phyloP scores from a whole-genome alignment of 1,284 basidiomycete genomes.

The Caloboletus firmus region DNA sequence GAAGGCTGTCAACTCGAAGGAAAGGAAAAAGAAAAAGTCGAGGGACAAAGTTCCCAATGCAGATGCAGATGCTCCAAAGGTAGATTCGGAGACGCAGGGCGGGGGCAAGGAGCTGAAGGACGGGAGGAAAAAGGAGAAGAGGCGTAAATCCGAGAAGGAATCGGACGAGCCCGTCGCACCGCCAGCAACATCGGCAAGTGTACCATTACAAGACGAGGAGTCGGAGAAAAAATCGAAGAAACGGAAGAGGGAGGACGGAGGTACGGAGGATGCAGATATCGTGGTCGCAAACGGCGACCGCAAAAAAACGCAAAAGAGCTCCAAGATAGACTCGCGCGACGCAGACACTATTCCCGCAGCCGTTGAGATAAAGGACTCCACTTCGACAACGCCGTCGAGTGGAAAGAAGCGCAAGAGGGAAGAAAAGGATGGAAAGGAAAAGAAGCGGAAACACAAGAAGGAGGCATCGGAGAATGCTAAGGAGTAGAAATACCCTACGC shows the following conservation, averaged over 20 bases:
- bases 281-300: constrained; percentile 15
- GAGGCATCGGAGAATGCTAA: background rate
- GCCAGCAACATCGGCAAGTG: background rate
- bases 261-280: constrained; percentile 2
- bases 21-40: constrained; percentile 29
- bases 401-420: constrained; percentile 25
- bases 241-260: constrained; percentile 19
- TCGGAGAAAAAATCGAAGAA: constrained; percentile 24
- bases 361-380: constrained; percentile 2
- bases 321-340: constrained; percentile 6
- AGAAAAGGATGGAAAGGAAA: constrained; percentile 16
- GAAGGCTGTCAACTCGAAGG: constrained; percentile 12
- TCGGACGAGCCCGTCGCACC: background rate
- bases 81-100: background rate
- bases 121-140: constrained; percentile 8
- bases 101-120: constrained; percentile 8
- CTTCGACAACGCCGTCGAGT: background rate
- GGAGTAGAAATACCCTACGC: constrained; percentile 10
- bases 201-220: background rate
- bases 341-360: background rate
- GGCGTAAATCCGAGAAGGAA: constrained; percentile 6
- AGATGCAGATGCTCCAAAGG: background rate
- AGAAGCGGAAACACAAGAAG: constrained; percentile 24
- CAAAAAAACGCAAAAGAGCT: constrained; percentile 35
- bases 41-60: constrained; percentile 8